Evolutionary conservation across 306 rosid species (phyloP), one percentile per base, ranked within the genome.

Genomic region (Fagus sylvatica): DNA sequence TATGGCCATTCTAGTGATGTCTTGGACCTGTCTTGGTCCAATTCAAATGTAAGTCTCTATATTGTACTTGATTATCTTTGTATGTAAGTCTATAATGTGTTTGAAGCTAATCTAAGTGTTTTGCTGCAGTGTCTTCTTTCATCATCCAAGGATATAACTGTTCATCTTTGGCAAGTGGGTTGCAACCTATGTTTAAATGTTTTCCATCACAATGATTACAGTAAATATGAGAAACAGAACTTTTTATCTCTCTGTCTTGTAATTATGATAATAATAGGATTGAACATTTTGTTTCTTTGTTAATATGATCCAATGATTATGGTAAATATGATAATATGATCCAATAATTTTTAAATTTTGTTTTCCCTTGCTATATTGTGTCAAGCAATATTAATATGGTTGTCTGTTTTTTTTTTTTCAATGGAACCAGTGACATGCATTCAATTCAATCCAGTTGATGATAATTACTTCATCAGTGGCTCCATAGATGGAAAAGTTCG

Each of bases 11-110:
- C 90, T 2, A 55, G 89, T 74, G 98, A 85, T 83, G 89, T 95
- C 48, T 86, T 93, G 88, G 98, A 95, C 83, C 83, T 95, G 77
- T 95, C 99, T 76, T 95, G 98, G 99, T 93, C 97, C 53, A 82
- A 69, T 87, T 92, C 98, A 34, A 89, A 89, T 59, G 99, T 93
- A 85, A 95, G 99, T 85, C 36, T 9, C 61, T 15, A 78, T 12
- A 15, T 11, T 2, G 15, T 66, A 1, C 12, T 65, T 42, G 55
- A 39, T 56, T n/a, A 62, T 36, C 69, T 62, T 62, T 5, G 42
- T n/a, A 39, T 66, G 10, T 66, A 66, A 37, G 71, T 43, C 71
- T 66, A 10, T 39, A 10, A 46, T 19, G 7, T 60, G 19, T 74
- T 22, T 69, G 16, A 65, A 69, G 53, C 74, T 79, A 81, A 83